Evolutionary conservation across 768 basidiomycete genomes (phyloP).

Genomic region (Pulveroboletus sp.): DNA sequence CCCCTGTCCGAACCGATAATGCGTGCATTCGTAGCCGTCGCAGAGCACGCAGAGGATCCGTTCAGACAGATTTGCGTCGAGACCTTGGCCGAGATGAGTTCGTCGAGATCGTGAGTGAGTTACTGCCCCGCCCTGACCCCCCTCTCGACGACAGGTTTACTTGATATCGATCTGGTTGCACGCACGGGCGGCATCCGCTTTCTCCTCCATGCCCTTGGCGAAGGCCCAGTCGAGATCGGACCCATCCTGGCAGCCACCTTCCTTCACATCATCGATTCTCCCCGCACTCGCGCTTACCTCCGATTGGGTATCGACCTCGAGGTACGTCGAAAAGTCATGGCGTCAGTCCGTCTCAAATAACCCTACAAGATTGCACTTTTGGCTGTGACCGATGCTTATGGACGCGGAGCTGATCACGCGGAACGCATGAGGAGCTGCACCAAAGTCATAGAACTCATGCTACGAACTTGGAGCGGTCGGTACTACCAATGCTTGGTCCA

Average conservation of each 20-base stretch:
- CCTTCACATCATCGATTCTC: constrained; percentile 80
- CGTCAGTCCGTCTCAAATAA: neutral
- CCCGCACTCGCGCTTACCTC: constrained; percentile 73
- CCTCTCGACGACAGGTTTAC: constrained; percentile 54
- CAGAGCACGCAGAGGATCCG: constrained; percentile 89
- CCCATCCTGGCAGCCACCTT: constrained; percentile 78
- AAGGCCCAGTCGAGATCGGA: constrained; percentile 80
- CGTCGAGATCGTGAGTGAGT: constrained; percentile 26
- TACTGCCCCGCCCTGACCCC: constrained; percentile 8
- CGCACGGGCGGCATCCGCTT: constrained; percentile 82
- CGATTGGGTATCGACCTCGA: constrained; percentile 85
- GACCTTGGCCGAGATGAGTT: constrained; percentile 87
- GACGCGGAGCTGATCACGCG: constrained; percentile 71
- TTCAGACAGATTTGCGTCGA: constrained; percentile 79
- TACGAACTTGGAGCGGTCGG: constrained; percentile 93
- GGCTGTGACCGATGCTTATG: constrained; percentile 90
- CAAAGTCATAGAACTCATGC: constrained; percentile 74
- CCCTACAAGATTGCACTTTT: constrained; percentile 69
- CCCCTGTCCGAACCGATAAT: constrained; percentile 74
- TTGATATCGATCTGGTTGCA: constrained; percentile 80
- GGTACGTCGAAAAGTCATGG: constrained; percentile 40
- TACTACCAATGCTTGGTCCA: constrained; percentile 5
- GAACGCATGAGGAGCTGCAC: constrained; percentile 78
- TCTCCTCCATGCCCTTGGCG: constrained; percentile 81
- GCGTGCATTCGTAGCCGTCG: constrained; percentile 87